A percentile compares a stretch with the other conserved stretches of the same genome.
Conservation (phyloP, 139 green algal genomes). For the Chlorella sp. region DNA sequence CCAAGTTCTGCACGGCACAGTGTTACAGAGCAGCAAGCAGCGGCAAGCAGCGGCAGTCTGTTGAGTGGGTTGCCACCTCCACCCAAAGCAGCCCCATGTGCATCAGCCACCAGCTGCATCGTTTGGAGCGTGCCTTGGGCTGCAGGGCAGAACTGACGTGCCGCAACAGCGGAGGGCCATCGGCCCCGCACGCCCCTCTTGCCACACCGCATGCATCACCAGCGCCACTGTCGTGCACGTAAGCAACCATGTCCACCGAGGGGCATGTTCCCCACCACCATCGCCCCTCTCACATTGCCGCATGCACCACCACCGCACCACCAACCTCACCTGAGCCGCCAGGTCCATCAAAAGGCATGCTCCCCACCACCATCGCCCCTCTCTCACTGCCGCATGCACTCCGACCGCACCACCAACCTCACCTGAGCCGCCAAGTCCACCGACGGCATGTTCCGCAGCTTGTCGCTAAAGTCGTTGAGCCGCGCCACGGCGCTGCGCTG, state of each 20-base stretch:
- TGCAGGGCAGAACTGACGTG: too few species aligned
- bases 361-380: background rate
- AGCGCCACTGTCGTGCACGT: too few species aligned
- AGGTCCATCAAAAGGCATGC: background rate
- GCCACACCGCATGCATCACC: too few species aligned
- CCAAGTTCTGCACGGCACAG: slow-evolving; percentile 61
- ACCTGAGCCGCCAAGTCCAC: slow-evolving; percentile 75
- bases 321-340: background rate
- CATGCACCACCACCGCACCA: background rate
- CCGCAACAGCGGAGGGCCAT: background rate
- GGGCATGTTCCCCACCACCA: background rate
- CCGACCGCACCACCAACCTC: background rate
- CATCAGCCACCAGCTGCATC: too few species aligned
- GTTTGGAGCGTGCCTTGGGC: too few species aligned
- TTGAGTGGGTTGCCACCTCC: background rate
- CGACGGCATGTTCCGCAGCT: slow-evolving; percentile 50
- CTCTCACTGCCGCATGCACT: background rate
- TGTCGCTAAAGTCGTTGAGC: slow-evolving; percentile 70
- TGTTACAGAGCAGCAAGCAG: too few species aligned
- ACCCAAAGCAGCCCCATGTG: background rate
- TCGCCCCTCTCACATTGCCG: background rate
- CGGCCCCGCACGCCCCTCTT: background rate
- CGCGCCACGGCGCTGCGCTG: slow-evolving; percentile 54
- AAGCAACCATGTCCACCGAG: background rate
- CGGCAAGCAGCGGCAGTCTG: background rate